Base-by-base conservation (phyloP, 805 yeast species). In the Starmera amethionina region DNA sequence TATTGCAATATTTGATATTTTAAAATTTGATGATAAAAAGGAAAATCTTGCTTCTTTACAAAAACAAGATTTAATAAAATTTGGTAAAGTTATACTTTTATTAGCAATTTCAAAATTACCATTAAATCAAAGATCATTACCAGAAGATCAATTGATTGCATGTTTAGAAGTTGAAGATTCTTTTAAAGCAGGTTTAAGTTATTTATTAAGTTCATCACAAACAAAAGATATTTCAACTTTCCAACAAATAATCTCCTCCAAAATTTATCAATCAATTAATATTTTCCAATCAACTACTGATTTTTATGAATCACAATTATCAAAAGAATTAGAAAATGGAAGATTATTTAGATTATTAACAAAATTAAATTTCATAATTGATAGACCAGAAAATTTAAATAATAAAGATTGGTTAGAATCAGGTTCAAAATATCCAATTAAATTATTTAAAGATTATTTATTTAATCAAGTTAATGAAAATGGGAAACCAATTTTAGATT, bases 311-410 rank as follows among this genome's bases (percentile, higher is more conserved):
- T 63, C 73, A 4, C 75, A 73, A 44, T 62, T 93, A 32, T 58
- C 76, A 13, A 70, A 73, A 40, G 97, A 90, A 58, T 63, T 89
- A 22, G 97, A 93, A 58, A 93, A 93, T 59, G 93, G 84, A 4
- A 69, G 97, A 44, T 63, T 93, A 28, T 87, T 90, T 49, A 70
- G 97, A 44, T 67, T 93, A 34, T 64, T 90, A 54, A 68, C 88
- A 43, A 93, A 93, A 64, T 64, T 93, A 34, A 86, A 84, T 54
- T 82, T 81, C 48, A 75, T 87, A 25, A 67, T 80, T 43, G 89
- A 83, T 46, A 69, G 90, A 45, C 84, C 90, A 10, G 90, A 82
- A 48, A 67, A 64, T 33, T 69, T 69, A 22, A 66, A 71, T 39
- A 78, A 73, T 48, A 60, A 66, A 13, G 62, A 70, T 15, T 81